These are phyloP conservation scores for Diaporthe velutina DNA, from an alignment of 2,329 filamentous ascomycete genomes.

Conservation along the genomic window DNA sequence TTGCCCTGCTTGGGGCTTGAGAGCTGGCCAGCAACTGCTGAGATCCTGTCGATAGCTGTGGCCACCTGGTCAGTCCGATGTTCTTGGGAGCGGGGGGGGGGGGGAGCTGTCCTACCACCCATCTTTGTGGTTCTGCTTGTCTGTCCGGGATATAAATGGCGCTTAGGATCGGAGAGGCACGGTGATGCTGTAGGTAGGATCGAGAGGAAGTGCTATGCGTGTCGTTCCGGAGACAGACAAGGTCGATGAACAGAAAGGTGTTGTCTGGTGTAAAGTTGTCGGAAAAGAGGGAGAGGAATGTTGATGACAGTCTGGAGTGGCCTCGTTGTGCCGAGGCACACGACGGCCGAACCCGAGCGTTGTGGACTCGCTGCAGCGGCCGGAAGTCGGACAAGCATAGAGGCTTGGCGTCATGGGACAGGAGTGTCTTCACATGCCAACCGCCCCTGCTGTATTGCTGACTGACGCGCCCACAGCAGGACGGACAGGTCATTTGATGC, in stretches of 20 bases:
- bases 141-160: conserved; percentile 9
- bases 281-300: conserved; percentile 26
- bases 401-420: conserved; percentile 25
- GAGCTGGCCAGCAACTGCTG: conserved; percentile 74
- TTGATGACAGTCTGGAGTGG: conserved; percentile 13
- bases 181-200: neutral
- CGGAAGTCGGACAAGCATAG: conserved; percentile 22
- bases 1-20: conserved; percentile 59
- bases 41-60: conserved; percentile 68
- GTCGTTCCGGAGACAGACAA: conserved; percentile 1
- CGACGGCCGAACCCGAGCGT: conserved; percentile 25
- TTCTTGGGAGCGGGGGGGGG: neutral
- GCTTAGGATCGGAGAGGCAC: neutral
- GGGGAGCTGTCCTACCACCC: conserved; percentile 41
- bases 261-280: neutral
- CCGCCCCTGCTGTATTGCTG: conserved; percentile 8
- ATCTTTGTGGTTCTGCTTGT: conserved; percentile 37
- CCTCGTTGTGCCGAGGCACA: conserved; percentile 26
- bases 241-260: neutral
- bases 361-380: conserved; percentile 16
- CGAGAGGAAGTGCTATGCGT: neutral
- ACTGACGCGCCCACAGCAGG: neutral
- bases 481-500: conserved; percentile 12
- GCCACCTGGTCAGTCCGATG: conserved; percentile 27
- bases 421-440: conserved; percentile 26